These are phyloP conservation scores for Cynara cardunculus DNA, from an alignment of 129 eudicot species.

Conservation along the genomic window DNA sequence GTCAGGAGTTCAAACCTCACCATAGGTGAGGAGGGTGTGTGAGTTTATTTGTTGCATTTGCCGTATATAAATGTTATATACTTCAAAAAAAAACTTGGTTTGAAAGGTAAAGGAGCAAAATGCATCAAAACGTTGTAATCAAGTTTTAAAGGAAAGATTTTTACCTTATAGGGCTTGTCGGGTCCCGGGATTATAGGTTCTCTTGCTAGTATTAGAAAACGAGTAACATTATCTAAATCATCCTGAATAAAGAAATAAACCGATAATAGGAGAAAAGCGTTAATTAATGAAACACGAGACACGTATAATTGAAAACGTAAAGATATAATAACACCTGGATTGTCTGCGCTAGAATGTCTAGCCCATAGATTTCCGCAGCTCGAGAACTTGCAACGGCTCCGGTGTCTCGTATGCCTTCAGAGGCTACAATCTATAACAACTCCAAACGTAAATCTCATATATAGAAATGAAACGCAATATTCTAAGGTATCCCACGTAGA, in stretches of 20 bases:
- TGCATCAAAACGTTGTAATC: not conserved
- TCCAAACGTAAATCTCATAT: not conserved
- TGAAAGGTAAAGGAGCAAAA: not conserved
- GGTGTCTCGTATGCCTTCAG: constrained; percentile 60
- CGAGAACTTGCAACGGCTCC: constrained; percentile 92
- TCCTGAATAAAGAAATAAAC: constrained; percentile 41
- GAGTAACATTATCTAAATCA: constrained; percentile 59
- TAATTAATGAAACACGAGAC: not conserved
- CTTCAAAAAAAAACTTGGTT: constrained; percentile 1
- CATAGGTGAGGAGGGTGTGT: too few relatives aligned
- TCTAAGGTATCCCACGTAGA: not conserved
- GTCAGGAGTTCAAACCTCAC: too few relatives aligned
- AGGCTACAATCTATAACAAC: constrained; percentile 59
- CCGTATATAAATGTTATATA: too few relatives aligned
- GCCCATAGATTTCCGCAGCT: constrained; percentile 87
- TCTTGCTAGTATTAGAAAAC: constrained; percentile 79
- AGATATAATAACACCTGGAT: constrained; percentile 52
- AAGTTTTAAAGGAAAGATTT: not conserved
- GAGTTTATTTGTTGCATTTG: too few relatives aligned
- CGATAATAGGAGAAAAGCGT: not conserved
- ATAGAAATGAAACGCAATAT: not conserved
- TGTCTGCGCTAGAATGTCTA: constrained; percentile 62
- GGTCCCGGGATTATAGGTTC: constrained; percentile 82
- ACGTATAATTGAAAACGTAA: not conserved
- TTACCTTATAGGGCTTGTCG: constrained; percentile 71